phyloP scores from a whole-genome alignment of 352 stramenopile species.

The Globisporangium lucens region DNA sequence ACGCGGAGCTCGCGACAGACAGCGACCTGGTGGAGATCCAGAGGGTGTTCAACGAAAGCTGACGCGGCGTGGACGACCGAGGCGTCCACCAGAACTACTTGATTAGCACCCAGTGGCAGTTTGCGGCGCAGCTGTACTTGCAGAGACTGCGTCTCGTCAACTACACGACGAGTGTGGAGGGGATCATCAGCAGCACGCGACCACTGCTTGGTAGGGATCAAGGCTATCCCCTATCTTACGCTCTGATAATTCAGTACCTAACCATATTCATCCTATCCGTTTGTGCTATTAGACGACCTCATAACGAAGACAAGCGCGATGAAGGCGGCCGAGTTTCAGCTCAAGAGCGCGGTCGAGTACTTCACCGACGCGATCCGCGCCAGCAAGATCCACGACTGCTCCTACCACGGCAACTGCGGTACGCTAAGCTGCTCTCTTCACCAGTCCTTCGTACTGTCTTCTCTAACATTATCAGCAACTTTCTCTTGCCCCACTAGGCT shows the following conservation, averaged over 20 bases:
- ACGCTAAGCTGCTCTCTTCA: slow-evolving; percentile 9
- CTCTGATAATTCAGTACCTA: background rate
- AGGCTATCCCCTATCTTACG: background rate
- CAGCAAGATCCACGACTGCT: slow-evolving; percentile 59
- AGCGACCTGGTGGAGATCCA: slow-evolving; percentile 40
- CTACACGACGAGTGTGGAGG: slow-evolving; percentile 30
- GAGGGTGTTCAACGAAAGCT: slow-evolving; percentile 51
- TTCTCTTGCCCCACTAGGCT: slow-evolving; percentile 24
- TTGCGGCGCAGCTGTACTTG: slow-evolving; percentile 39
- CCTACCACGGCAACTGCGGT: slow-evolving; percentile 59
- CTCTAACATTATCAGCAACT: background rate
- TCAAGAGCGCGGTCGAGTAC: slow-evolving; percentile 60
- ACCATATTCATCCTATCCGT: background rate
- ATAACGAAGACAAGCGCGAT: slow-evolving; percentile 39
- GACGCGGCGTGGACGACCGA: slow-evolving; percentile 37
- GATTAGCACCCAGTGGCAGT: slow-evolving; percentile 43
- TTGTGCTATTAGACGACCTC: slow-evolving; percentile 25
- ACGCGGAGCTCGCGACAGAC: slow-evolving; percentile 27
- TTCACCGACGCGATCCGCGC: slow-evolving; percentile 45
- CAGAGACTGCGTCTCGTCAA: slow-evolving; percentile 39
- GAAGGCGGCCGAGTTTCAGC: slow-evolving; percentile 50
- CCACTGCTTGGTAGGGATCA: slow-evolving; percentile 29
- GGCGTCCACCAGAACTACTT: slow-evolving; percentile 40
- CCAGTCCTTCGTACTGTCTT: background rate
- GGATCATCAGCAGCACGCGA: slow-evolving; percentile 32